Evolutionary conservation across 2,329 filamentous ascomycete genomes (phyloP), one percentile per base, ranked within the genome.

Genomic region (Trichoderma lentiforme): DNA sequence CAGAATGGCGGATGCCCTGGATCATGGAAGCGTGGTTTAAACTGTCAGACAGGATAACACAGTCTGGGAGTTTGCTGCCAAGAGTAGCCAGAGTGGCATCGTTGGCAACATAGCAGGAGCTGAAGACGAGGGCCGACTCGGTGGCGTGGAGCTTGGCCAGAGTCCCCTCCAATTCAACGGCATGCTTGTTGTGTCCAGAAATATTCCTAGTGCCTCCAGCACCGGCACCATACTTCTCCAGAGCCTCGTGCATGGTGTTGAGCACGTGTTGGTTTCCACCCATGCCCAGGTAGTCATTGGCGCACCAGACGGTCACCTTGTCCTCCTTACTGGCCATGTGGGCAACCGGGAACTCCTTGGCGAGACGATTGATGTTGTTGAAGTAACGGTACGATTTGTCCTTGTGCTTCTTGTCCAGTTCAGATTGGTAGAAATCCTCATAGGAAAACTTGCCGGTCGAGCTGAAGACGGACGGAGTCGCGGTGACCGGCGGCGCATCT

Each of bases 301-400:
- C 97, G 86, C 96, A 99, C 96, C 96, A 99, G 28, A 99, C 96
- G 2, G 95, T 97, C 72, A 99, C 96, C 68, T 90, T 90, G 76
- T 98, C 94, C 73, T 95, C 91, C 79, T 90, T 89, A 72, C 87
- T 90, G 18, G 93, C 88, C 87, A 97, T 97, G 82, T 99, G 96
- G 60, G 96, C 96, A 75, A 93, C 93, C 34, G 96, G 96, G 74
- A 99, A 99, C 75, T 98, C 94, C 84, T 96, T 93, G 76, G 96
- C 96, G 73, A 99, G 88, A 43, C 96, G 94, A 80, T 99, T 99
- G 90, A 99, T 99, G 86, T 99, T 99, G 88, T 99, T 99, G 87
- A 99, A 99, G 86, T 98, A 98, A 80, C 96, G 93, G 86, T 99
- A 99, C 67, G 95, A 98, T 86, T 98, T 98, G 88, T 99, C 96